A percentile compares a stretch with the other conserved stretches of the same genome.
phyloP scores from a whole-genome alignment of 805 yeast species.

The Ogataea philodendri region DNA sequence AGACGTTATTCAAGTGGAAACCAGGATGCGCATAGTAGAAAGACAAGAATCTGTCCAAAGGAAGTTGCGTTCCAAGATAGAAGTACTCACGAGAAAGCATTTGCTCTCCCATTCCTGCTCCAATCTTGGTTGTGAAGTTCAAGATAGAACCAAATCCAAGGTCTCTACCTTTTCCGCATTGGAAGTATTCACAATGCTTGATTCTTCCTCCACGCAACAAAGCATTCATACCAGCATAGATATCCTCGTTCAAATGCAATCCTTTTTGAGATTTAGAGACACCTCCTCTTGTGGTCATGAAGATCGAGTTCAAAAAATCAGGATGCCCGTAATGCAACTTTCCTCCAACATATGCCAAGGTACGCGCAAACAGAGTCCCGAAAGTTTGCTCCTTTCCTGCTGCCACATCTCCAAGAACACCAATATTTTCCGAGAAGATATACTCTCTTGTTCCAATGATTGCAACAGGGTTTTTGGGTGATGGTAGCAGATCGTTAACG shows the following conservation, averaged over 20 bases:
- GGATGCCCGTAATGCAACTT: slow-evolving; percentile 88
- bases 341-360: slow-evolving; percentile 78
- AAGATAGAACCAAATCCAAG: slow-evolving; percentile 80
- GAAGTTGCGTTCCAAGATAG: slow-evolving; percentile 72
- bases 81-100: slow-evolving; percentile 79
- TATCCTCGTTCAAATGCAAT: slow-evolving; percentile 79
- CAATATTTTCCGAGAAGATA: slow-evolving; percentile 78
- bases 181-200: slow-evolving; percentile 78
- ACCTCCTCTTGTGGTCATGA: slow-evolving; percentile 84
- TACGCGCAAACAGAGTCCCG: slow-evolving; percentile 80
- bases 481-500: slow-evolving; percentile 14
- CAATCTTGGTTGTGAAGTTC: slow-evolving; percentile 80
- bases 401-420: slow-evolving; percentile 80
- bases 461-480: slow-evolving; percentile 59
- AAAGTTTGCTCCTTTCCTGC: slow-evolving; percentile 89
- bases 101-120: slow-evolving; percentile 91
- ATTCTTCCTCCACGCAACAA: slow-evolving; percentile 77
- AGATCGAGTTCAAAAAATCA: slow-evolving; percentile 70
- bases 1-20: slow-evolving; percentile 75
- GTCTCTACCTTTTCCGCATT: slow-evolving; percentile 87
- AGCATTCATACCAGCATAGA: slow-evolving; percentile 84
- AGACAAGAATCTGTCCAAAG: slow-evolving; percentile 73
- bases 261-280: slow-evolving; percentile 85
- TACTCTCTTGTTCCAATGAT: slow-evolving; percentile 83
- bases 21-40: slow-evolving; percentile 88